phyloP scores from a whole-genome alignment of 179 eudicot genomes.

The Beta macrorhiza region DNA sequence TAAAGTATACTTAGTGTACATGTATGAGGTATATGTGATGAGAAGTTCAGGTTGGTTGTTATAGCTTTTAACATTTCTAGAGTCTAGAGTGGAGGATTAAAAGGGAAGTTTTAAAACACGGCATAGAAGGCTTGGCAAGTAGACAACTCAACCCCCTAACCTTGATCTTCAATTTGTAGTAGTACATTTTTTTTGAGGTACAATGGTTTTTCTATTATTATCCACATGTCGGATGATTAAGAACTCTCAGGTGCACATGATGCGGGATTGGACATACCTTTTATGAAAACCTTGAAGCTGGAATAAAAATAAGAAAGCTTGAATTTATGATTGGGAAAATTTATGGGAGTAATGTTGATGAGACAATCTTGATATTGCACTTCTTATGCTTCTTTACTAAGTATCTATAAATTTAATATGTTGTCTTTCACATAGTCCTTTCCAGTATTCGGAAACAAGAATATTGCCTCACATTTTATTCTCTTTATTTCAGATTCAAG shows the following conservation, averaged over 20 bases:
- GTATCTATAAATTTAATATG: background rate
- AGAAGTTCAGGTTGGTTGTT: background rate
- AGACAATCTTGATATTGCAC: background rate
- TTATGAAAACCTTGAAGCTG: background rate
- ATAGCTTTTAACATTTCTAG: background rate
- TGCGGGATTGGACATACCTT: background rate
- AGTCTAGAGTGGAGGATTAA: background rate
- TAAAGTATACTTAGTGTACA: background rate
- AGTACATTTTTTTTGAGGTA: no score
- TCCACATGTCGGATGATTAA: background rate
- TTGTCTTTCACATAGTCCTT: background rate
- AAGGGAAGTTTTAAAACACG: no score
- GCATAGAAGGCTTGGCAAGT: no score
- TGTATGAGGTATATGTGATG: background rate
- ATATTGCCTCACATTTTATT: slow-evolving; percentile 12
- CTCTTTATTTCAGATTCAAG: slow-evolving; percentile 38
- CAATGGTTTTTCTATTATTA: background rate
- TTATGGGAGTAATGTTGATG: background rate
- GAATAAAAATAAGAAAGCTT: background rate
- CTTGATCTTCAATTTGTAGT: no score
- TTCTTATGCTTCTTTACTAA: background rate
- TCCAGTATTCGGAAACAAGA: background rate
- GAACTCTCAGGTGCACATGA: background rate
- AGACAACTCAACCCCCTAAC: no score
- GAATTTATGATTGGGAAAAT: background rate